Conservation (phyloP, 768 basidiomycete species). For the Collybiopsis luxurians region DNA sequence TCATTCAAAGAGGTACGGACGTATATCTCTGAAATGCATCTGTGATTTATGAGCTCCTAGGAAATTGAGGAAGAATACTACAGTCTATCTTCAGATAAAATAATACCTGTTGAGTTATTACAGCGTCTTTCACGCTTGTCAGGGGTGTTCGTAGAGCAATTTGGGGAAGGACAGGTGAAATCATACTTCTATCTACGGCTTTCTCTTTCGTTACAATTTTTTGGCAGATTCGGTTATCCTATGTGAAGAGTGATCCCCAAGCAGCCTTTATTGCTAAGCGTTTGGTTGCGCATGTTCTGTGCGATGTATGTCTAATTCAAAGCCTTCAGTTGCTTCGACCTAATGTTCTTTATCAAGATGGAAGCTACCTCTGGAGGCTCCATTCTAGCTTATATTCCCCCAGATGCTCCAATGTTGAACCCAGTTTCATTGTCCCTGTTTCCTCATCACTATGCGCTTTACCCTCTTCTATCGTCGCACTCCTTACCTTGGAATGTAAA, state of each 20-base stretch:
- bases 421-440: conserved; percentile 25
- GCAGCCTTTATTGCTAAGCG: conserved; percentile 46
- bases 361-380: conserved; percentile 9
- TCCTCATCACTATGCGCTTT: conserved; percentile 53
- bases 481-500: conserved; percentile 47
- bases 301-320: conserved; percentile 40
- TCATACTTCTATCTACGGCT: conserved; percentile 5
- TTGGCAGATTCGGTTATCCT: conserved; percentile 54
- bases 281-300: conserved; percentile 47
- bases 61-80: conserved; percentile 34
- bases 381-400: conserved; percentile 28
- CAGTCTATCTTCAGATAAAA: conserved; percentile 40
- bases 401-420: conserved; percentile 19
- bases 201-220: conserved; percentile 8
- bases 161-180: conserved; percentile 45
- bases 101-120: conserved; percentile 45
- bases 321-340: background rate
- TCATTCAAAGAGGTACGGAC: conserved; percentile 47
- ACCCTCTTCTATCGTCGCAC: conserved; percentile 58
- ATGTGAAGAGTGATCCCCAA: conserved; percentile 33
- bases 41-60: conserved; percentile 24
- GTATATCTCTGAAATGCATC: background rate
- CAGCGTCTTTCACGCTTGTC: conserved; percentile 67
- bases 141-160: conserved; percentile 59
- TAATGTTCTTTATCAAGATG: conserved; percentile 5